A percentile compares a stretch with the other conserved stretches of the same genome.
Evolutionary conservation across 495 filamentous ascomycete genomes (phyloP).

Genomic region (Barbatosphaeria neglecta): DNA sequence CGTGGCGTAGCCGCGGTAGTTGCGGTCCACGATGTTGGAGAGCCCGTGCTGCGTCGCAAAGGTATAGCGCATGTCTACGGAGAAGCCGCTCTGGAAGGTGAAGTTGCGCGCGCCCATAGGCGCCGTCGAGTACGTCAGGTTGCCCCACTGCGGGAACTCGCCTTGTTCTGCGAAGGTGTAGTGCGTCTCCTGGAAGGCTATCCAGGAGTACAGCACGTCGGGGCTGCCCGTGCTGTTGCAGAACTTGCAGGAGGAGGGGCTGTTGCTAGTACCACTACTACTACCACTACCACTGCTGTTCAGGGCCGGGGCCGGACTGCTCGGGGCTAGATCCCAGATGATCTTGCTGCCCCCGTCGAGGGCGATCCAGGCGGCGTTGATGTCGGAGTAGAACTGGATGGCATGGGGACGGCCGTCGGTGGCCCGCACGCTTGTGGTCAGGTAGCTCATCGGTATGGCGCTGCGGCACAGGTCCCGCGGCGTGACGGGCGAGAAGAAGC

Average conservation of each 20-base stretch:
- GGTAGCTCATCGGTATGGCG: conserved; percentile 70
- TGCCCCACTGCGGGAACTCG: conserved; percentile 72
- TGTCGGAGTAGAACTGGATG: conserved; percentile 56
- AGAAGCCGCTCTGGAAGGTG: conserved; percentile 55
- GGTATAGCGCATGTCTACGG: conserved; percentile 44
- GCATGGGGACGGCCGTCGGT: conserved; percentile 39
- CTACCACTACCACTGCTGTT: conserved; percentile 6
- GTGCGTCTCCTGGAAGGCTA: conserved; percentile 45
- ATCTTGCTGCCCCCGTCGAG: conserved; percentile 48
- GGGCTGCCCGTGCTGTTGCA: neutral
- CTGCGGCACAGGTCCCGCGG: conserved; percentile 77
- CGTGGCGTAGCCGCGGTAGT: conserved; percentile 58
- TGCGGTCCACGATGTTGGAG: conserved; percentile 35
- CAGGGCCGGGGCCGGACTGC: conserved; percentile 12
- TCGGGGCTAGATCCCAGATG: conserved; percentile 44
- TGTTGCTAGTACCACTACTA: no score
- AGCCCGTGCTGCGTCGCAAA: conserved; percentile 57
- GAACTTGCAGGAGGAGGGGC: neutral
- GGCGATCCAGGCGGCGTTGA: conserved; percentile 74
- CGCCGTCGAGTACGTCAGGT: conserved; percentile 51
- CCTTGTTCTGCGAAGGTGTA: conserved; percentile 50
- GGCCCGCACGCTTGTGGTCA: conserved; percentile 57
- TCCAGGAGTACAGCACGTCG: conserved; percentile 21
- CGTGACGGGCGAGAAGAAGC: conserved; percentile 77
- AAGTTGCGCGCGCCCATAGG: conserved; percentile 37